A percentile compares a stretch with the other conserved stretches of the same genome.
Conservation (phyloP, 768 basidiomycete genomes). For the Amanita jacksonii region DNA sequence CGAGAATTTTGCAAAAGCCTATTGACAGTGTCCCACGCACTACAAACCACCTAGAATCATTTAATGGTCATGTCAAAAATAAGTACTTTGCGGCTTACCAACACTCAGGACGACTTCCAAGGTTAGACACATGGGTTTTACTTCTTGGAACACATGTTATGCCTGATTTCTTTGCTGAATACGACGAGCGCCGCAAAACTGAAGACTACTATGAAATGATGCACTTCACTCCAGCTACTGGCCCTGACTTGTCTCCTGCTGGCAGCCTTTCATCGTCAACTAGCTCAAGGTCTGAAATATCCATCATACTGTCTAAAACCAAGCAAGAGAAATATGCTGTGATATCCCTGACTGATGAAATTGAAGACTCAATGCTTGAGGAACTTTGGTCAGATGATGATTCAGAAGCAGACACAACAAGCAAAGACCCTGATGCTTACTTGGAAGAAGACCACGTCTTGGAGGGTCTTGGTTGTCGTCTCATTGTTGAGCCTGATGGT, state of each 20-base stretch:
- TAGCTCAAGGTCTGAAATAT: no score
- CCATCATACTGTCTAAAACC: neutral
- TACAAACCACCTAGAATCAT: conserved; percentile 26
- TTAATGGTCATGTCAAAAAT: conserved; percentile 23
- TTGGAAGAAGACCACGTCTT: neutral
- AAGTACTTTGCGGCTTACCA: conserved; percentile 17
- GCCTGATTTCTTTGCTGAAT: conserved; percentile 14
- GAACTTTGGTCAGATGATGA: conserved; percentile 2
- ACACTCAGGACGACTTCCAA: conserved; percentile 14
- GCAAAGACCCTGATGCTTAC: neutral
- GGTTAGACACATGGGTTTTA: conserved; percentile 16
- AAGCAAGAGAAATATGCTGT: neutral
- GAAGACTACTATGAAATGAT: neutral
- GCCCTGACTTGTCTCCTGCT: neutral
- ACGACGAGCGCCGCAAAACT: neutral
- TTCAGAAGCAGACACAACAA: neutral
- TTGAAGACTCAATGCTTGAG: conserved; percentile 1
- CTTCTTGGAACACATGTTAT: conserved; percentile 13
- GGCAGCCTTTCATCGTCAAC: neutral
- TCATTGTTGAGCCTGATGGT: conserved; percentile 1
- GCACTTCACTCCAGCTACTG: conserved; percentile 1
- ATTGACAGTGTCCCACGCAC: conserved; percentile 18
- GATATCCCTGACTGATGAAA: neutral
- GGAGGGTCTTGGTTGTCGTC: neutral
- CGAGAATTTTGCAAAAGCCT: conserved; percentile 14